Percentiles rank a stretch among this genome's conserved stretches.
Conservation (phyloP, 2,329 filamentous ascomycete genomes). For the Pestalotiopsis sp. region DNA sequence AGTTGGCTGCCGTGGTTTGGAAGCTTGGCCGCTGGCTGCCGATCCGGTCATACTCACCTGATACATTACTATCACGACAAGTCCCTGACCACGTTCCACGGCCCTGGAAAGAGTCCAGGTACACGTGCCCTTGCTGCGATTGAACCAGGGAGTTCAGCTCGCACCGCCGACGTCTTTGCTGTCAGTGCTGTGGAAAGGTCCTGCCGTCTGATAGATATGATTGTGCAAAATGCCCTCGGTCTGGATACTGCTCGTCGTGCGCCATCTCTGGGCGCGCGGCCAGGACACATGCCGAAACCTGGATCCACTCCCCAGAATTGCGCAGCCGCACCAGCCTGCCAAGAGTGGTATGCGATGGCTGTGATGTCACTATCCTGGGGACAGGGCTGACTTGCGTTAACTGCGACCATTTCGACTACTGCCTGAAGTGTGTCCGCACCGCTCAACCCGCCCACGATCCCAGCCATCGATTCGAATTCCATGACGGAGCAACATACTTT, state of each 20-base stretch:
- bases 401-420: neutral
- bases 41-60: neutral
- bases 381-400: neutral
- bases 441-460: neutral
- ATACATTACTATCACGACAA: neutral
- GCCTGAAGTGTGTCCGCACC: neutral
- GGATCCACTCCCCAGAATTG: no score
- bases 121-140: no score
- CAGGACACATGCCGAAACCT: no score
- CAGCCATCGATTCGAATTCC: neutral
- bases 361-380: neutral
- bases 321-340: neutral
- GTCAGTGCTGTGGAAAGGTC: neutral
- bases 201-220: neutral
- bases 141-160: no score
- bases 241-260: neutral
- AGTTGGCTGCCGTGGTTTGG: neutral
- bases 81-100: neutral
- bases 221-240: neutral
- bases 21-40: neutral
- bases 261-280: no score
- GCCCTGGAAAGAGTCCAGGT: neutral
- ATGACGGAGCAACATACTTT: neutral
- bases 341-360: neutral
- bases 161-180: neutral